These are phyloP conservation scores for Scolecobasidium constrictum DNA, from an alignment of 2,329 filamentous ascomycete species.

Conservation along the genomic window DNA sequence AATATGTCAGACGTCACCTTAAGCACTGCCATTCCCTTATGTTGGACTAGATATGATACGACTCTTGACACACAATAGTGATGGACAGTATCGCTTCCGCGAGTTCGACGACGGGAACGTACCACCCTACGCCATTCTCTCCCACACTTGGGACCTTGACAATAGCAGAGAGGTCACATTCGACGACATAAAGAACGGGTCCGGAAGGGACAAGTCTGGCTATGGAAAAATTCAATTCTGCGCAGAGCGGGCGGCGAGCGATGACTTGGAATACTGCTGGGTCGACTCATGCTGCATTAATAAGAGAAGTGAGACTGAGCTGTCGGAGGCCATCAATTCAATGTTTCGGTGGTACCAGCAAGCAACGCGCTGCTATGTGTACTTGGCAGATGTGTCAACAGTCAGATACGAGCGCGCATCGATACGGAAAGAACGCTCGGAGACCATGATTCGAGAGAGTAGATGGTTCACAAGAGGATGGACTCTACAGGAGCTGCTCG, in stretches of 20 bases:
- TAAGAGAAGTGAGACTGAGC: neutral
- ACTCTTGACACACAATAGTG: no score
- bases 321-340: no score
- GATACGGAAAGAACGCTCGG: conserved; percentile 6
- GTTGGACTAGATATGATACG: no score
- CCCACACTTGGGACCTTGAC: conserved; percentile 16
- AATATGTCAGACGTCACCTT: no score
- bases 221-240: conserved; percentile 9
- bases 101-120: conserved; percentile 10
- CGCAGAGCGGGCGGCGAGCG: conserved; percentile 9
- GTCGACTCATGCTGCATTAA: conserved; percentile 12
- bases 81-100: no score
- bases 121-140: conserved; percentile 15
- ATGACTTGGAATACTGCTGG: conserved; percentile 13
- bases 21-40: no score
- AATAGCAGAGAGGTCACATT: conserved; percentile 12
- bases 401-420: conserved; percentile 3
- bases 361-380: no score
- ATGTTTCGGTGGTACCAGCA: no score
- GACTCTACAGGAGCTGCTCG: conserved; percentile 16
- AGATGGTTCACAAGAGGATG: no score
- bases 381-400: conserved; percentile 16
- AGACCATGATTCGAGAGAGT: conserved; percentile 12
- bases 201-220: conserved; percentile 9
- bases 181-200: conserved; percentile 4